Base-by-base conservation (phyloP, 495 filamentous ascomycete species). In the Astrothelium subdiscretum region DNA sequence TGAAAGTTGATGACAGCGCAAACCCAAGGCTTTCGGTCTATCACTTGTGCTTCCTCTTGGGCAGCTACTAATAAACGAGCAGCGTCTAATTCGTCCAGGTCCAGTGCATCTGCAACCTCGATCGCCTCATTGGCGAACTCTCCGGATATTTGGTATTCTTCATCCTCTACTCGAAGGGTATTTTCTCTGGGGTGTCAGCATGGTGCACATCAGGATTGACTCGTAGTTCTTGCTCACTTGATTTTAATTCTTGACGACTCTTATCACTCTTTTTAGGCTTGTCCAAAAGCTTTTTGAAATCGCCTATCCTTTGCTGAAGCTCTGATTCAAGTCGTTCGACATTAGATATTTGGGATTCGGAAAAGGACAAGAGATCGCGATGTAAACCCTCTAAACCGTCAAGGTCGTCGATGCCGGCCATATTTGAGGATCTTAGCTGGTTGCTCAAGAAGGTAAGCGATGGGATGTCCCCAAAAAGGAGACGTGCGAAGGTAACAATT, bases 1-100 rank as follows among this genome's bases (percentile, higher is more conserved):
- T 99, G 94, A 73, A 94, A 97, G 60, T 83, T 81, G 69, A 97
- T 85, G 60, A 96, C 79, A 63, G 88, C 88, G 59, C 84, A 83
- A 64, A 87, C 83, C 43, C 87, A 75, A 65, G 85, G 77, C 26
- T 89, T 75, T 31, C 90, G 81, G 62, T 89, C 88, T 29, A 90
- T 77, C 18, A 78, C 66, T 54, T 83, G 78, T 11, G 83, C 76
- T 65, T 89, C 83, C 57, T 83, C 78, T 69, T 88, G 81, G 6
- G 87, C 82, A 42, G 80, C 79, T 20, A 95, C 72, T 62, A 92
- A 82, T 27, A 95, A 75, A 54, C 79, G 72, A 6, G 91, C 89
- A 24, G 95, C 87, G 69, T 91, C 78, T 57, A 95, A 66, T 73
- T 99, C 94, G 74, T 99, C 92, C 31, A 99, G 79, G 66, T 95